Conservation (phyloP, 176 grass and related monocot genomes). For the Cenchrus americanus region DNA sequence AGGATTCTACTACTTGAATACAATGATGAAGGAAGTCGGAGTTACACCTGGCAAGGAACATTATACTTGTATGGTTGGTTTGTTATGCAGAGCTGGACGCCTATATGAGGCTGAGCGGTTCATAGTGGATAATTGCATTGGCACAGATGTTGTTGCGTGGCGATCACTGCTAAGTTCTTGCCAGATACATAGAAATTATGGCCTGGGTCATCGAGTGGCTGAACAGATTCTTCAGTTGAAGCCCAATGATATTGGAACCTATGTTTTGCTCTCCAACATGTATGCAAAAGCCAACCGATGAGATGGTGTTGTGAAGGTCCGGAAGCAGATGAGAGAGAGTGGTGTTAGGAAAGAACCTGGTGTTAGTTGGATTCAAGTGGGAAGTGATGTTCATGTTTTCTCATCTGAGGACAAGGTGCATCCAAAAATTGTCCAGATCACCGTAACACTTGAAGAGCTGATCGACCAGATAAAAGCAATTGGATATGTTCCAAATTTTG, state of each 20-base stretch:
- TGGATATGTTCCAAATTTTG: slow-evolving; percentile 70
- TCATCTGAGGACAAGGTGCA: slow-evolving; percentile 70
- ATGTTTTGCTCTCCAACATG: slow-evolving; percentile 85
- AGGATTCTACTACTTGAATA: slow-evolving; percentile 78
- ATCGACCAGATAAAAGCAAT: slow-evolving; percentile 74
- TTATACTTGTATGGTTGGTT: slow-evolving; percentile 77
- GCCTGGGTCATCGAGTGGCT: slow-evolving; percentile 67
- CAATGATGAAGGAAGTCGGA: slow-evolving; percentile 67
- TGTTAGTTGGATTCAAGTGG: slow-evolving; percentile 85
- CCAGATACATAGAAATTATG: slow-evolving; percentile 67
- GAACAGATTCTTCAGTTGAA: slow-evolving; percentile 69
- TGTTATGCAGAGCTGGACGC: slow-evolving; percentile 67
- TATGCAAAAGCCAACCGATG: slow-evolving; percentile 85
- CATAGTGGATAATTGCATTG: slow-evolving; percentile 58
- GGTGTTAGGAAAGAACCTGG: slow-evolving; percentile 78
- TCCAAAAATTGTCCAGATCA: slow-evolving; percentile 59
- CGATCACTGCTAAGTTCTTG: slow-evolving; percentile 72
- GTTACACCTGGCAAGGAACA: slow-evolving; percentile 72
- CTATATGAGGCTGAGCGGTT: slow-evolving; percentile 70
- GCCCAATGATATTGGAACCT: slow-evolving; percentile 74
- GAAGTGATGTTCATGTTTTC: slow-evolving; percentile 63
- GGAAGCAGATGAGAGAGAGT: slow-evolving; percentile 70
- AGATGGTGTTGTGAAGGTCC: slow-evolving; percentile 70
- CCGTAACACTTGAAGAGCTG: slow-evolving; percentile 57
- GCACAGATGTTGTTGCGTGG: slow-evolving; percentile 72